phyloP scores from a whole-genome alignment of 768 basidiomycete genomes.

The Psilocybe cyanescens region DNA sequence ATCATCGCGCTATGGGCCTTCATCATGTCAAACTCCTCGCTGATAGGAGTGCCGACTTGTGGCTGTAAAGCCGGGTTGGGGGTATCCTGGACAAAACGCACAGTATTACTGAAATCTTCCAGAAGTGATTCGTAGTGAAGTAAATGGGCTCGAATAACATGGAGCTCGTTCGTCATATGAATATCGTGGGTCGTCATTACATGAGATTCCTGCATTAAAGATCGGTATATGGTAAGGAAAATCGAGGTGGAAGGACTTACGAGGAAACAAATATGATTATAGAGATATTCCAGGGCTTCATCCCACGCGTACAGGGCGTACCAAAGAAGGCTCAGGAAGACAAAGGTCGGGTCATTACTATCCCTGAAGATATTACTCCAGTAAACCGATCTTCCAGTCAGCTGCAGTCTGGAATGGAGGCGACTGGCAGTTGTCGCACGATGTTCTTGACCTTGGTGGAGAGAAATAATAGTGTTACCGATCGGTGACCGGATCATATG shows the following conservation, averaged over 20 bases:
- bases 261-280: constrained; percentile 51
- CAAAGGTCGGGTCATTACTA: constrained; percentile 55
- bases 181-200: constrained; percentile 45
- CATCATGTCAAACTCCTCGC: constrained; percentile 7
- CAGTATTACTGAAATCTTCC: constrained; percentile 54
- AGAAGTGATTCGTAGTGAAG: constrained; percentile 58
- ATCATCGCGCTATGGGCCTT: constrained; percentile 15
- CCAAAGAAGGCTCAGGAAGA: constrained; percentile 58
- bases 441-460: constrained; percentile 40
- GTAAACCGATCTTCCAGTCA: constrained; percentile 46
- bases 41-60: neutral
- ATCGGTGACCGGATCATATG: constrained; percentile 52
- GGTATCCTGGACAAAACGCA: constrained; percentile 51
- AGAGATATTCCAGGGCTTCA: constrained; percentile 56
- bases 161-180: constrained; percentile 53
- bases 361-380: constrained; percentile 46
- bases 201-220: constrained; percentile 41
- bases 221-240: neutral
- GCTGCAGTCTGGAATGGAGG: constrained; percentile 39
- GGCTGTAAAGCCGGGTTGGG: constrained; percentile 48
- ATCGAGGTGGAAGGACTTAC: constrained; percentile 22
- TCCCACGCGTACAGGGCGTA: constrained; percentile 67
- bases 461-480: constrained; percentile 47
- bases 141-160: constrained; percentile 60
- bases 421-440: constrained; percentile 36